A percentile compares a stretch with the other conserved stretches of the same genome.
These are phyloP conservation scores for Cyphellophora attinorum DNA, from an alignment of 2,329 filamentous ascomycete genomes.

Conservation along the genomic window DNA sequence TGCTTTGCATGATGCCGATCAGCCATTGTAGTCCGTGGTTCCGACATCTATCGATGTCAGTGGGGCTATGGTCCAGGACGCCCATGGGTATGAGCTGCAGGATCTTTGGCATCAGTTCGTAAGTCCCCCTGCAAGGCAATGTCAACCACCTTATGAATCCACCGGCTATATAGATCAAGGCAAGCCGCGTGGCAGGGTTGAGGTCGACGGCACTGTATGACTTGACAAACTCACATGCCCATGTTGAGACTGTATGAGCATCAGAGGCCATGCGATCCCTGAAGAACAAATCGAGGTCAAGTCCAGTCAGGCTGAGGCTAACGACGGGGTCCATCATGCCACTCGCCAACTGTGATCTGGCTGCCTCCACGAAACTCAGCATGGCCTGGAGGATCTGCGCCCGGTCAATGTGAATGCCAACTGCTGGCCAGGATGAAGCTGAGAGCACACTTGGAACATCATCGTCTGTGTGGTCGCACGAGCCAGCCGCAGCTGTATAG, in stretches of 20 bases:
- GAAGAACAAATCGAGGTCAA: slow-evolving; percentile 6
- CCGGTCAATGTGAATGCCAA: background rate
- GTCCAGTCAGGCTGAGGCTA: slow-evolving; percentile 5
- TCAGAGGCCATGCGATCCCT: slow-evolving; percentile 2
- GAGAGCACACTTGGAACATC: background rate
- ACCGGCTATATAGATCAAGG: background rate
- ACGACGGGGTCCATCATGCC: slow-evolving; percentile 2
- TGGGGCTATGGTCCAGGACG: background rate
- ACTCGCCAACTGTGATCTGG: slow-evolving; percentile 3
- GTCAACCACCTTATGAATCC: background rate
- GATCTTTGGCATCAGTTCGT: background rate
- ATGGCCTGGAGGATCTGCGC: too few relatives aligned
- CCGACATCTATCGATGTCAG: background rate
- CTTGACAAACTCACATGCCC: slow-evolving; percentile 5
- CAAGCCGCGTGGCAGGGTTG: background rate
- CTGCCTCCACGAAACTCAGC: background rate
- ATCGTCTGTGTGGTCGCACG: too few relatives aligned
- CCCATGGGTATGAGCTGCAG: background rate
- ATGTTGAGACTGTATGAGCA: slow-evolving; percentile 5
- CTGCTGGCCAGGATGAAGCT: background rate
- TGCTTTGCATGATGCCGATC: too few relatives aligned
- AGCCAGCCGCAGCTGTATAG: too few relatives aligned
- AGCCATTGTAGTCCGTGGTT: too few relatives aligned
- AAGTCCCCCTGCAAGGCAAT: background rate
- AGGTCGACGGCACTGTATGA: background rate